phyloP scores from a whole-genome alignment of 371 early-diverging fungal species.

The Sporodiniella umbellata region DNA sequence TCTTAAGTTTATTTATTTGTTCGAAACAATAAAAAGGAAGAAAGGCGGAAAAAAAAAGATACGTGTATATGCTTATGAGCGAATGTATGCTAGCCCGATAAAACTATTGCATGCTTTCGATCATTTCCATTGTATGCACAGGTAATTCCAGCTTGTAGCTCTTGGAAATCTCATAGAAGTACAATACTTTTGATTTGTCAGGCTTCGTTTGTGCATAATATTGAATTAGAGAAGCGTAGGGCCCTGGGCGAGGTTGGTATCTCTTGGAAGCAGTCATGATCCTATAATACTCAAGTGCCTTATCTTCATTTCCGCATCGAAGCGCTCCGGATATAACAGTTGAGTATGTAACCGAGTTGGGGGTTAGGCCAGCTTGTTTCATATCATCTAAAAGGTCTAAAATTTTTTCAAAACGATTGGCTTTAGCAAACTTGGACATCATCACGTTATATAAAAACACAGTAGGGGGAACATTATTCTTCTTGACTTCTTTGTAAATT shows the following conservation, averaged over 20 bases:
- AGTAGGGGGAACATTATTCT: slow-evolving; percentile 51
- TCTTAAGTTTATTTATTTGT: neutral
- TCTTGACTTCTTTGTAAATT: slow-evolving; percentile 56
- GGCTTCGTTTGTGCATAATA: slow-evolving; percentile 57
- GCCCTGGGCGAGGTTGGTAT: slow-evolving; percentile 60
- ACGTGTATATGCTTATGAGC: no score
- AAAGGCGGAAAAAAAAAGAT: no score
- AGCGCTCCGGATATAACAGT: slow-evolving; percentile 60
- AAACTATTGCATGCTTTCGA: no score
- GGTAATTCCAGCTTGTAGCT: slow-evolving; percentile 45
- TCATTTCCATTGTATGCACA: slow-evolving; percentile 37
- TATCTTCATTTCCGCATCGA: slow-evolving; percentile 48
- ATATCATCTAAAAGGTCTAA: slow-evolving; percentile 54
- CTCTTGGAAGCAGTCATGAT: slow-evolving; percentile 52
- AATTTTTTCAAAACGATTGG: slow-evolving; percentile 51
- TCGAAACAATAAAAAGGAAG: neutral
- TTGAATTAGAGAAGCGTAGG: slow-evolving; percentile 62
- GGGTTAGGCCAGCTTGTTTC: slow-evolving; percentile 43
- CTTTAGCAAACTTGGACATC: slow-evolving; percentile 57
- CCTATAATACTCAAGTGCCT: slow-evolving; percentile 47
- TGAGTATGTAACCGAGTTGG: slow-evolving; percentile 60
- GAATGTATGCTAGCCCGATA: no score
- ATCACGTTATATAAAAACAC: slow-evolving; percentile 63
- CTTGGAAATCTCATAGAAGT: slow-evolving; percentile 46
- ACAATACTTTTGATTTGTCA: slow-evolving; percentile 51